Conservation (phyloP, 192 early-diverging fungal species). For the Helicostylum pulchrum region DNA sequence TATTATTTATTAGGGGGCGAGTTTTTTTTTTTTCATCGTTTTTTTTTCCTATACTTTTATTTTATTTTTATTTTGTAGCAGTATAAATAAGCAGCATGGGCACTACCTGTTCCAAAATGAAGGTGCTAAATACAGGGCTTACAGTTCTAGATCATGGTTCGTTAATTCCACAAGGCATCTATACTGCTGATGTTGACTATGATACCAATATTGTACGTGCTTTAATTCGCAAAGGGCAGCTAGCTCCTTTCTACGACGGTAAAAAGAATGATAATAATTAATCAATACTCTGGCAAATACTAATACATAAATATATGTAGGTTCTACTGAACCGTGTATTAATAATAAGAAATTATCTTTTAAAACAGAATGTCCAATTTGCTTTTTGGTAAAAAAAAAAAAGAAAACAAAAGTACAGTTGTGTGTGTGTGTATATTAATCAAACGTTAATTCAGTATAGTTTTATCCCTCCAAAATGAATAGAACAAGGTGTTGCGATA, state of each 20-base stretch:
- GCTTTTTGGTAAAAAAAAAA: constrained; percentile 22
- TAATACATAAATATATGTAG: background rate
- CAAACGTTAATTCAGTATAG: background rate
- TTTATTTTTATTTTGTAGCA: background rate
- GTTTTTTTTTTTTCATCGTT: background rate
- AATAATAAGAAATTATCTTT: background rate
- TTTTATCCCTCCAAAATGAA: constrained; percentile 30
- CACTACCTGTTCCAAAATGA: background rate
- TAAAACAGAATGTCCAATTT: constrained; percentile 29
- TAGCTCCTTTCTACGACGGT: constrained; percentile 36
- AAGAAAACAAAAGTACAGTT: background rate
- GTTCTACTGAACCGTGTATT: background rate
- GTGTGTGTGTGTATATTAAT: no score
- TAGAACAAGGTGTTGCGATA: constrained; percentile 27
- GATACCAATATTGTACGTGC: constrained; percentile 18
- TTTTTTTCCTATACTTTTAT: background rate
- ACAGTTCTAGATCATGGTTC: constrained; percentile 16
- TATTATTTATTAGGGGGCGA: no score
- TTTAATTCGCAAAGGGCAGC: constrained; percentile 13
- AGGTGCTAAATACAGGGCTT: background rate
- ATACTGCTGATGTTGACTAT: constrained; percentile 19
- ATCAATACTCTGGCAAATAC: background rate
- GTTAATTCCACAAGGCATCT: constrained; percentile 25
- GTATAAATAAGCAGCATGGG: background rate
- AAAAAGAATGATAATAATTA: background rate